Conservation (phyloP, 2,329 filamentous ascomycete species). For the Tolypocladium pustulatum region DNA sequence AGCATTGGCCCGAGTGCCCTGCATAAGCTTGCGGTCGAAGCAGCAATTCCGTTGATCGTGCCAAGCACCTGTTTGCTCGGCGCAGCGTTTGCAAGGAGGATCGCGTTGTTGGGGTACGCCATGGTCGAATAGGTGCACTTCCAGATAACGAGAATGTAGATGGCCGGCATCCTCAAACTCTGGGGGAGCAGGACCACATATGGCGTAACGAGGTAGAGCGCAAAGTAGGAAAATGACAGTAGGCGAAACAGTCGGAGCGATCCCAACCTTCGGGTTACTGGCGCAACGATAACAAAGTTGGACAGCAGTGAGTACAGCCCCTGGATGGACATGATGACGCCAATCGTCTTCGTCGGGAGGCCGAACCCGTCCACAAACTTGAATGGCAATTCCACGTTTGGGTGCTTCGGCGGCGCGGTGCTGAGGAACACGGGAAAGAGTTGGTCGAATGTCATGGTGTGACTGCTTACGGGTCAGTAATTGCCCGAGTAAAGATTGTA, state of each 20-base stretch:
- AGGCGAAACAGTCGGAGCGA: constrained; percentile 73
- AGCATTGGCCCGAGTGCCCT: constrained; percentile 82
- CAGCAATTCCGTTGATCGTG: constrained; percentile 84
- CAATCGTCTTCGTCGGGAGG: constrained; percentile 73
- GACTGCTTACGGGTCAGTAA: constrained; percentile 40
- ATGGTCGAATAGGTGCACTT: constrained; percentile 90
- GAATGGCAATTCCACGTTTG: constrained; percentile 60
- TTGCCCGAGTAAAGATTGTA: background rate
- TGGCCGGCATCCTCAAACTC: constrained; percentile 57
- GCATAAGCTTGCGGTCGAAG: constrained; percentile 81
- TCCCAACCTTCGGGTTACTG: constrained; percentile 64
- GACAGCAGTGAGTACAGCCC: constrained; percentile 83
- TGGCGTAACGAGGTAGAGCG: constrained; percentile 78
- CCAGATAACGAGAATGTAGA: constrained; percentile 72
- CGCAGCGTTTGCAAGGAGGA: constrained; percentile 80
- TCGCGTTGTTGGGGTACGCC: constrained; percentile 81
- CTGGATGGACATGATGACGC: constrained; percentile 79
- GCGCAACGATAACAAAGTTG: constrained; percentile 75
- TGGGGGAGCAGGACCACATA: constrained; percentile 80
- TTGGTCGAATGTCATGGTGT: constrained; percentile 95
- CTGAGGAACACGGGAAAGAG: constrained; percentile 87
- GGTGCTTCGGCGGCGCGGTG: constrained; percentile 43
- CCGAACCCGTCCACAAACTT: constrained; percentile 82
- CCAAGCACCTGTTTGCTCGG: constrained; percentile 77
- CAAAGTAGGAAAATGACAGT: constrained; percentile 71